These are phyloP conservation scores for Isatis tinctoria DNA, from an alignment of 345 rosid genomes.

Conservation along the genomic window DNA sequence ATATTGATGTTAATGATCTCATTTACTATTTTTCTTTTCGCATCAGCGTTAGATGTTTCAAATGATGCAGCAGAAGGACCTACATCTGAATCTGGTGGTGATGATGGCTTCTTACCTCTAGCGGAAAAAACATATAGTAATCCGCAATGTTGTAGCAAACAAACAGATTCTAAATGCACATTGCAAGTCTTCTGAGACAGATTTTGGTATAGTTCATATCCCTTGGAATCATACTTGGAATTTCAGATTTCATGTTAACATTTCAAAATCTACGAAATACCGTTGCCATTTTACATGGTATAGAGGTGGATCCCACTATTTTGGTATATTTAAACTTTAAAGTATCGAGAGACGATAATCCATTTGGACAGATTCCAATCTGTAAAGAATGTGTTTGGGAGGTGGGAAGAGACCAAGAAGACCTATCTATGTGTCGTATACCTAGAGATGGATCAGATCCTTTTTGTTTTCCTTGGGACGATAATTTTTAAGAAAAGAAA, in stretches of 20 bases:
- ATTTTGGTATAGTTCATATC: not conserved
- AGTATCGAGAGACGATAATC: conserved; percentile 3
- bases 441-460: not conserved
- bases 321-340: conserved; percentile 7
- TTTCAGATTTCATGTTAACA: conserved; percentile 11
- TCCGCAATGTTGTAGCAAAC: not conserved
- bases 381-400: conserved; percentile 17
- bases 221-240: not conserved
- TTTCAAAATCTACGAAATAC: not conserved
- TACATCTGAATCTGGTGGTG: not conserved
- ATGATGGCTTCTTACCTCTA: not conserved
- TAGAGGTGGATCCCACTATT: not conserved
- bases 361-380: not conserved
- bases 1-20: conserved; percentile 1
- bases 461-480: not conserved
- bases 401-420: not conserved
- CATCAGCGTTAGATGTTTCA: not conserved
- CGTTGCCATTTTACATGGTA: conserved; percentile 4
- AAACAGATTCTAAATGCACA: not conserved
- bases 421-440: conserved; percentile 2
- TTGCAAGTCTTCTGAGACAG: not conserved
- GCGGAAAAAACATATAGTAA: not conserved
- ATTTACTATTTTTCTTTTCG: not conserved
- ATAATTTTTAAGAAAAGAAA: not conserved
- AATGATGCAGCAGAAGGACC: not conserved